Evolutionary conservation across 257 asterid genomes (phyloP).

Genomic region (Solanum ossicruentum): DNA sequence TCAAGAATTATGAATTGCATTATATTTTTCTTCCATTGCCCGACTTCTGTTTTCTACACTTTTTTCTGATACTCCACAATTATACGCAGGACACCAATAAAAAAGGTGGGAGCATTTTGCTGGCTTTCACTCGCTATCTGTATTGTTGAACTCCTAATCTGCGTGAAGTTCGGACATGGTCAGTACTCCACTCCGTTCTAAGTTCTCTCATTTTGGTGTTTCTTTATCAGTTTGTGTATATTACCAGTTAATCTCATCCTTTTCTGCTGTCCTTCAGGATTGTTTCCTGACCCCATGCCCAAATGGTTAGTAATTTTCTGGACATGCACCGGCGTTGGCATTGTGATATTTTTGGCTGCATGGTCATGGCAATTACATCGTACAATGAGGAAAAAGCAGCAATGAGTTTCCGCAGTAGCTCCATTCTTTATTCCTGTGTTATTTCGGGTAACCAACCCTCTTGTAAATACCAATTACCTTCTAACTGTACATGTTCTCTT

Average conservation of each 20-base stretch:
- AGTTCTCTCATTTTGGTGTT: neutral
- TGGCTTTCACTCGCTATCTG: constrained; percentile 94
- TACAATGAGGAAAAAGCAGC: constrained; percentile 52
- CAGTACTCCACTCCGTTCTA: neutral
- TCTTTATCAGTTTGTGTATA: neutral
- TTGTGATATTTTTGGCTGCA: constrained; percentile 35
- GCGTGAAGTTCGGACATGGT: constrained; percentile 86
- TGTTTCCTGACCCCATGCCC: constrained; percentile 74
- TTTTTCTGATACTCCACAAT: neutral
- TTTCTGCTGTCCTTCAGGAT: constrained; percentile 26
- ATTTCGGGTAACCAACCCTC: constrained; percentile 8
- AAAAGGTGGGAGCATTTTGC: constrained; percentile 86
- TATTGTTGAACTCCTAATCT: constrained; percentile 86
- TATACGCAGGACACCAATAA: constrained; percentile 45
- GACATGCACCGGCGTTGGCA: constrained; percentile 44
- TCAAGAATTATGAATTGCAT: neutral
- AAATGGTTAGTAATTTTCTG: constrained; percentile 69
- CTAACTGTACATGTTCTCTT: constrained; percentile 25
- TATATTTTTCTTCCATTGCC: neutral
- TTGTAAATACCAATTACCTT: constrained; percentile 37
- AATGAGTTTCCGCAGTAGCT: constrained; percentile 26
- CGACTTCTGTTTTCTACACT: neutral
- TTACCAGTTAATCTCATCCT: neutral
- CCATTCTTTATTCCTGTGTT: constrained; percentile 4
- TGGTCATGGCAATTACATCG: constrained; percentile 82